A percentile compares a stretch with the other conserved stretches of the same genome.
These are phyloP conservation scores for Microcyclospora pomicola DNA, from an alignment of 2,329 filamentous ascomycete genomes.

Conservation along the genomic window DNA sequence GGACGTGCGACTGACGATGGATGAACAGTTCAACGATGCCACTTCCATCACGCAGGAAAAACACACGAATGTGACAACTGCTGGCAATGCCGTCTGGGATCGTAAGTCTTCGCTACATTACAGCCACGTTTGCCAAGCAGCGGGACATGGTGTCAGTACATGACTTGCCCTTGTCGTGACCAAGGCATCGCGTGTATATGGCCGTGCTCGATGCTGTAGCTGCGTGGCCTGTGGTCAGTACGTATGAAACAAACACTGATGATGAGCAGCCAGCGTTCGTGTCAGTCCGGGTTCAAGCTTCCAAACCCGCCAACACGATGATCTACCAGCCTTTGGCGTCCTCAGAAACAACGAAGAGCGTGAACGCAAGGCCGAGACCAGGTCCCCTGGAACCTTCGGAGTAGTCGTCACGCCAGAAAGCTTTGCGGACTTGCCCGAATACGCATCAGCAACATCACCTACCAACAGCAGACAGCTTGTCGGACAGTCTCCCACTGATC, in stretches of 20 bases:
- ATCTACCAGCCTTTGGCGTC: conserved; percentile 40
- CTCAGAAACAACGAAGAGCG: conserved; percentile 44
- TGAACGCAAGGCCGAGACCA: conserved; percentile 40
- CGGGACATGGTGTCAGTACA: too few species aligned
- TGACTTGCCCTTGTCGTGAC: too few species aligned
- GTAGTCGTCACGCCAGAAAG: conserved; percentile 42
- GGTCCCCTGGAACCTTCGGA: conserved; percentile 40
- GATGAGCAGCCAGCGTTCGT: conserved; percentile 3
- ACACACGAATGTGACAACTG: conserved; percentile 31
- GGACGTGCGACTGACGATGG: not conserved
- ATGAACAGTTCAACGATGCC: conserved; percentile 21
- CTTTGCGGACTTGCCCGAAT: conserved; percentile 40
- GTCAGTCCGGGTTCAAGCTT: conserved; percentile 1
- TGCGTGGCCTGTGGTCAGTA: not conserved
- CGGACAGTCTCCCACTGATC: conserved; percentile 5
- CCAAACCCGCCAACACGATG: conserved; percentile 23
- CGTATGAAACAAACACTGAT: not conserved
- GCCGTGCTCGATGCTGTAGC: not conserved
- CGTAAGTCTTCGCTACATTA: conserved; percentile 26
- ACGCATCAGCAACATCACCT: conserved; percentile 20
- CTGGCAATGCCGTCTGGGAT: conserved; percentile 43
- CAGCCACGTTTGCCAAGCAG: too few species aligned
- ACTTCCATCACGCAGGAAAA: conserved; percentile 20
- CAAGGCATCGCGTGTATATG: too few species aligned
- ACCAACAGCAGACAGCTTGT: conserved; percentile 20